These are phyloP conservation scores for Chloranthus sessilifolius DNA, from an alignment of 164 flowering plant species.

Conservation along the genomic window DNA sequence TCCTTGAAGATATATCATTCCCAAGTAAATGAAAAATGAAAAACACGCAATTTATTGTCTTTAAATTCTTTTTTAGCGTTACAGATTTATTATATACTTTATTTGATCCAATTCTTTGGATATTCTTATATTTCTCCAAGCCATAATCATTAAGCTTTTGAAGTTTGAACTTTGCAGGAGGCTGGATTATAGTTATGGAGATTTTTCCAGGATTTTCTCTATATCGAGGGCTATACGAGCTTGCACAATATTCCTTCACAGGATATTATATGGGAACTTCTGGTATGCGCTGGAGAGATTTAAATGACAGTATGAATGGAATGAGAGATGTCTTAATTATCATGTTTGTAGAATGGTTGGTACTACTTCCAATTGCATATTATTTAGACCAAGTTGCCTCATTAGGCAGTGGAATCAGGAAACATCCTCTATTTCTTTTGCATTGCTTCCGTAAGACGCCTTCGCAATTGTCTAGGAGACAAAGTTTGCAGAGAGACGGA, in stretches of 20 bases:
- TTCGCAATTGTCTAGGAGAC: slow-evolving; percentile 27
- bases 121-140: not conserved
- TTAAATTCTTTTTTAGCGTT: not conserved
- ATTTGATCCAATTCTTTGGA: not conserved
- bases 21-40: slow-evolving; percentile 50
- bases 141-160: not conserved
- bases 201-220: slow-evolving; percentile 69
- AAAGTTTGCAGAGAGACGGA: slow-evolving; percentile 35
- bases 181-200: slow-evolving; percentile 60
- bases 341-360: slow-evolving; percentile 51
- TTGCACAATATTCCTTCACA: slow-evolving; percentile 40
- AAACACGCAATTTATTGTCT: not conserved
- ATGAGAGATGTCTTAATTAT: slow-evolving; percentile 57
- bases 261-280: slow-evolving; percentile 43
- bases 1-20: slow-evolving; percentile 52
- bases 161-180: too few species aligned
- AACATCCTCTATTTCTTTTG: slow-evolving; percentile 45
- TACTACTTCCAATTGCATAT: slow-evolving; percentile 41
- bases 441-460: slow-evolving; percentile 30
- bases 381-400: slow-evolving; percentile 55
- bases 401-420: slow-evolving; percentile 41
- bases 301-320: slow-evolving; percentile 49
- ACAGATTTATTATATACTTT: not conserved
- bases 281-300: slow-evolving; percentile 68
- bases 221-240: slow-evolving; percentile 73